Evolutionary conservation across 805 yeast genomes (phyloP).

Genomic region (Candida glaebosa): DNA sequence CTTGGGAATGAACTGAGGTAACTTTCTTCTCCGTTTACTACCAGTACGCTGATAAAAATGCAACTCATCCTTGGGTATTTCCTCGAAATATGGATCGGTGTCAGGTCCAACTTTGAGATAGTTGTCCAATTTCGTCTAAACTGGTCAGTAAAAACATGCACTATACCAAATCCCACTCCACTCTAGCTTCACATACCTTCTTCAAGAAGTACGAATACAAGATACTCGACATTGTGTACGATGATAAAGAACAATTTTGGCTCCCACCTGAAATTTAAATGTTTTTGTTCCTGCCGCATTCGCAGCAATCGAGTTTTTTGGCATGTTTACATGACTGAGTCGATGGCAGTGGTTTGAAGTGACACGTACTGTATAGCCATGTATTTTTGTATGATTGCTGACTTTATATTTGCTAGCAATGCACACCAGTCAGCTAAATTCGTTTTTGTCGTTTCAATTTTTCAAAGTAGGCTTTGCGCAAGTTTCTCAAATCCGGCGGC

Average conservation of each 20-base stretch:
- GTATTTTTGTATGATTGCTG: too few relatives aligned
- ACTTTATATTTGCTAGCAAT: neutral
- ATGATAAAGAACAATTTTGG: too few relatives aligned
- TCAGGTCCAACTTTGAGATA: constrained; percentile 24
- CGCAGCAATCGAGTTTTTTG: too few relatives aligned
- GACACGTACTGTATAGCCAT: too few relatives aligned
- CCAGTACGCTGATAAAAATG: constrained; percentile 41
- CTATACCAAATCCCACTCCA: neutral
- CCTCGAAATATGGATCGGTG: constrained; percentile 40
- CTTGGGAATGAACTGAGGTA: constrained; percentile 32
- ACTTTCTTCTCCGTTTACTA: constrained; percentile 34
- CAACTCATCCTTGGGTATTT: constrained; percentile 36
- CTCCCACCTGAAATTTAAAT: neutral
- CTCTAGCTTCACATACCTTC: constrained; percentile 33
- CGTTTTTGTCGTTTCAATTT: constrained; percentile 23
- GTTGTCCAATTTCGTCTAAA: constrained; percentile 12
- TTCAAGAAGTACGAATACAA: constrained; percentile 33
- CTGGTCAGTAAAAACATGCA: neutral
- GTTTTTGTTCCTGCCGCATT: neutral
- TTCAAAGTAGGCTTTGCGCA: constrained; percentile 46
- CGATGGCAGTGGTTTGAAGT: too few relatives aligned
- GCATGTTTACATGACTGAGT: too few relatives aligned
- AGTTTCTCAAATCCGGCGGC: constrained; percentile 69
- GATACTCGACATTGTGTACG: constrained; percentile 23
- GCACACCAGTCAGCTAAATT: neutral